Conservation (phyloP, 768 basidiomycete genomes). For the Grammothele lineata region DNA sequence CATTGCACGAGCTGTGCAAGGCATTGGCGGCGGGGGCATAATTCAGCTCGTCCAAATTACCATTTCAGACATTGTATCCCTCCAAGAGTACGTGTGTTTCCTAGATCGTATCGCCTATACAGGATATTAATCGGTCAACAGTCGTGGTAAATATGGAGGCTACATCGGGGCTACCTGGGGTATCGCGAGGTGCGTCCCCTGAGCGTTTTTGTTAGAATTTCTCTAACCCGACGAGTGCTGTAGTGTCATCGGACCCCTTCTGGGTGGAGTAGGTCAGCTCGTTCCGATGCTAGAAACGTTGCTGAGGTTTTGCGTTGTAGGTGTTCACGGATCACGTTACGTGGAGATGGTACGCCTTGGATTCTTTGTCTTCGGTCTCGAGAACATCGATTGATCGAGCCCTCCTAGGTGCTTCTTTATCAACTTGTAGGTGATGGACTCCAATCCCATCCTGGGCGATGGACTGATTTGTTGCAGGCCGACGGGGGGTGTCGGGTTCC, state of each 20-base stretch:
- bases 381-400: neutral
- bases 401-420: slow-evolving; percentile 68
- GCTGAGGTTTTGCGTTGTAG: too few species aligned
- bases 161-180: slow-evolving; percentile 81
- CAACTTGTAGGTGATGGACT: slow-evolving; percentile 54
- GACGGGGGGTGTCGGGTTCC: slow-evolving; percentile 63
- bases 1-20: slow-evolving; percentile 73
- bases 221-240: too few species aligned
- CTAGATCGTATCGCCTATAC: too few species aligned
- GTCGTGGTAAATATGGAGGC: slow-evolving; percentile 77
- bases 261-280: slow-evolving; percentile 77
- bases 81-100: slow-evolving; percentile 59
- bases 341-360: slow-evolving; percentile 62
- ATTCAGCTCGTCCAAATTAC: slow-evolving; percentile 74
- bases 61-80: slow-evolving; percentile 77
- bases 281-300: too few species aligned
- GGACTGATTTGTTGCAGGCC: slow-evolving; percentile 42
- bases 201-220: too few species aligned
- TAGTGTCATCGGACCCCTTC: slow-evolving; percentile 70
- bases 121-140: too few species aligned
- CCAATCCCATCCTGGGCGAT: neutral
- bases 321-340: slow-evolving; percentile 68
- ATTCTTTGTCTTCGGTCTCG: neutral
- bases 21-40: slow-evolving; percentile 80
- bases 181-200: slow-evolving; percentile 41